Evolutionary conservation across 2,329 filamentous ascomycete genomes (phyloP).

Genomic region (Gaeumannomyces sp.): DNA sequence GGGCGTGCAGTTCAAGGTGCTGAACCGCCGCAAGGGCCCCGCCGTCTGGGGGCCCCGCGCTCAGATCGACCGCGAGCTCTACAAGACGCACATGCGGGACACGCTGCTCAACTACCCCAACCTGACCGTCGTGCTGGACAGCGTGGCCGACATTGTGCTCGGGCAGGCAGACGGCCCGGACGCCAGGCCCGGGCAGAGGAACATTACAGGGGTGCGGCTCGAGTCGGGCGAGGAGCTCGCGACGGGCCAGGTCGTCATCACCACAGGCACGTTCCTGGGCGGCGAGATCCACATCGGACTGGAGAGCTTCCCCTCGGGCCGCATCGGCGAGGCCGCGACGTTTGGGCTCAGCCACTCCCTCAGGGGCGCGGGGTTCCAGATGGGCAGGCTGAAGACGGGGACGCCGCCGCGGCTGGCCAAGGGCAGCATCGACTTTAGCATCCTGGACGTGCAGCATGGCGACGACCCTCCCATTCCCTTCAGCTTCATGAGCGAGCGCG

Average conservation of each 20-base stretch:
- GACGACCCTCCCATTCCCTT: conserved; percentile 86
- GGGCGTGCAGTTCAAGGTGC: conserved; percentile 83
- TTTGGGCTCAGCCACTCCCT: conserved; percentile 89
- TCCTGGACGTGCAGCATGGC: conserved; percentile 67
- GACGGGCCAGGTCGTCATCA: conserved; percentile 81
- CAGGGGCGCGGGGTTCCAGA: conserved; percentile 76
- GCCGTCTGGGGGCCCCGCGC: conserved; percentile 96
- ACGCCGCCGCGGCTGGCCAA: conserved; percentile 84
- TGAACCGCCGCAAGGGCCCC: conserved; percentile 86
- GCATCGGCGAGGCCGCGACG: conserved; percentile 90
- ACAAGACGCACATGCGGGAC: conserved; percentile 84
- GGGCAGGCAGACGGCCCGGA: conserved; percentile 46
- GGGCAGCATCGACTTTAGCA: conserved; percentile 71
- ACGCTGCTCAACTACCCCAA: conserved; percentile 75
- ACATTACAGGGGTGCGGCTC: conserved; percentile 76
- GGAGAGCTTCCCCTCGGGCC: conserved; percentile 75
- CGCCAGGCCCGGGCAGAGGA: conserved; percentile 40
- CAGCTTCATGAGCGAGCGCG: conserved; percentile 76
- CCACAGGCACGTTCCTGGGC: conserved; percentile 90
- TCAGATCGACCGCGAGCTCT: conserved; percentile 87
- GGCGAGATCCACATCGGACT: conserved; percentile 96
- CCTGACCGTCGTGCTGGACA: conserved; percentile 74
- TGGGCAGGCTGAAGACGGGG: conserved; percentile 90
- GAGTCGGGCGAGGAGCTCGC: conserved; percentile 82
- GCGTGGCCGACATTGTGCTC: conserved; percentile 85